A percentile compares a stretch with the other conserved stretches of the same genome.
Evolutionary conservation across 2,329 filamentous ascomycete species (phyloP).

Genomic region (Pyrenochaeta sp.): DNA sequence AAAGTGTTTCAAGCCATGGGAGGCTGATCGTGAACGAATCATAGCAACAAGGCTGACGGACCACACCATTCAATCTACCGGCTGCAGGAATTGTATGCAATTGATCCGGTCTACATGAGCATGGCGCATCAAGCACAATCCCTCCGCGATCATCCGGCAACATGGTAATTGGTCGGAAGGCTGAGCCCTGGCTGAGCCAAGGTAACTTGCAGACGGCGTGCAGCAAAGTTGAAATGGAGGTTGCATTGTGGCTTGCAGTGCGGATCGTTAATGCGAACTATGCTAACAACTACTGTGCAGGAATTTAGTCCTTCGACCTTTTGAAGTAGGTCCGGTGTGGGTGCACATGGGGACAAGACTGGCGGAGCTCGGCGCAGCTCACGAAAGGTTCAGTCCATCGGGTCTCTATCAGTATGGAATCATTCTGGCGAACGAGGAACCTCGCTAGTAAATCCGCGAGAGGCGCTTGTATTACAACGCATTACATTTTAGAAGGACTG

Average conservation of each 20-base stretch:
- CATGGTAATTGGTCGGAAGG: constrained; percentile 13
- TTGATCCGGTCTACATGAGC: constrained; percentile 24
- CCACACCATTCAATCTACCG: constrained; percentile 10
- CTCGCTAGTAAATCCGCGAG: no score
- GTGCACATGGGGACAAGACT: background rate
- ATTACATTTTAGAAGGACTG: background rate
- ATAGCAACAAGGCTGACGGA: constrained; percentile 18
- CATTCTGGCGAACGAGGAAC: no score
- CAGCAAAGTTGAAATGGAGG: constrained; percentile 7
- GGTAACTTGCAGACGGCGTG: constrained; percentile 15
- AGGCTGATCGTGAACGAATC: constrained; percentile 7
- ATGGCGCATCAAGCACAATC: constrained; percentile 3
- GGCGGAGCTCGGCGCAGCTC: background rate
- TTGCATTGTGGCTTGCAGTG: constrained; percentile 10
- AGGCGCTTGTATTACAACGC: constrained; percentile 3
- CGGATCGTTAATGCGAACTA: constrained; percentile 20
- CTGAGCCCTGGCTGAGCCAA: no score
- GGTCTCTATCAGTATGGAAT: no score
- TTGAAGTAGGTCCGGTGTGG: background rate
- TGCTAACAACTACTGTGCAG: constrained; percentile 18
- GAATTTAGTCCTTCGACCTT: background rate
- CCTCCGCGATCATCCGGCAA: constrained; percentile 3
- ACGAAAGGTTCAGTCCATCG: background rate
- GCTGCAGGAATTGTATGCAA: constrained; percentile 9
- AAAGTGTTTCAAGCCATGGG: background rate